Conservation (phyloP, 805 yeast species). For the Pichia gijzeniarum region DNA sequence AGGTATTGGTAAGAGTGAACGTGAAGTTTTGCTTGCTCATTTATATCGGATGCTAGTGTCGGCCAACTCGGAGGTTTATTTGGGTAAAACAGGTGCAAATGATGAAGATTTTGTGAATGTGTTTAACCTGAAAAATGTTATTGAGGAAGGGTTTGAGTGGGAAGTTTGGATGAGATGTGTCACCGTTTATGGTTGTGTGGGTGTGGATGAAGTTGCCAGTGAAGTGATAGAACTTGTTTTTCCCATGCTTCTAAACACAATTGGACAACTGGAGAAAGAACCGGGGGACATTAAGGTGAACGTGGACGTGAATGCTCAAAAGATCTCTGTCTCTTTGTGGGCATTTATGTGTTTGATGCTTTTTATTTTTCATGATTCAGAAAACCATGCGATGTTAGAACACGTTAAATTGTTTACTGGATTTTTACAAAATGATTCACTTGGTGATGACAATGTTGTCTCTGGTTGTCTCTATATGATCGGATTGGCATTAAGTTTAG, state of each 20-base stretch:
- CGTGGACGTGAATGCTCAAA: neutral
- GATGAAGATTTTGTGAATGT: constrained; percentile 11
- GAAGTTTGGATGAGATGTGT: constrained; percentile 34
- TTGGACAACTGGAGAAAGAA: constrained; percentile 3
- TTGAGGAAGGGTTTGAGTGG: constrained; percentile 16
- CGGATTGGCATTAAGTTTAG: constrained; percentile 38
- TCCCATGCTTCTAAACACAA: constrained; percentile 22
- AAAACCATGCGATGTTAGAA: constrained; percentile 45
- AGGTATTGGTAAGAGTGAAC: constrained; percentile 39
- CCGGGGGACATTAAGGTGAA: no score
- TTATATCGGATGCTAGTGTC: constrained; percentile 41
- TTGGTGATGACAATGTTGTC: constrained; percentile 36
- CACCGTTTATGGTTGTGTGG: constrained; percentile 40
- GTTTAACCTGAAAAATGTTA: constrained; percentile 1
- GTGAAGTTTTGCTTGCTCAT: constrained; percentile 47
- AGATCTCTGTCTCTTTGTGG: constrained; percentile 9
- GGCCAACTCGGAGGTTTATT: constrained; percentile 25
- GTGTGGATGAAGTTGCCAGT: constrained; percentile 44
- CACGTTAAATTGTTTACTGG: constrained; percentile 38
- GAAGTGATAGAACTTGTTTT: constrained; percentile 25
- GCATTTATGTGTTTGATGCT: constrained; percentile 28
- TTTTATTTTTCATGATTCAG: constrained; percentile 41
- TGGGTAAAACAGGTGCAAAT: constrained; percentile 13
- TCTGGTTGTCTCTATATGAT: constrained; percentile 42
- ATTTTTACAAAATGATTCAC: constrained; percentile 32